Evolutionary conservation across 2,329 filamentous ascomycete species (phyloP), one percentile per base, ranked within the genome.

Genomic region (Botryotinia globosa): DNA sequence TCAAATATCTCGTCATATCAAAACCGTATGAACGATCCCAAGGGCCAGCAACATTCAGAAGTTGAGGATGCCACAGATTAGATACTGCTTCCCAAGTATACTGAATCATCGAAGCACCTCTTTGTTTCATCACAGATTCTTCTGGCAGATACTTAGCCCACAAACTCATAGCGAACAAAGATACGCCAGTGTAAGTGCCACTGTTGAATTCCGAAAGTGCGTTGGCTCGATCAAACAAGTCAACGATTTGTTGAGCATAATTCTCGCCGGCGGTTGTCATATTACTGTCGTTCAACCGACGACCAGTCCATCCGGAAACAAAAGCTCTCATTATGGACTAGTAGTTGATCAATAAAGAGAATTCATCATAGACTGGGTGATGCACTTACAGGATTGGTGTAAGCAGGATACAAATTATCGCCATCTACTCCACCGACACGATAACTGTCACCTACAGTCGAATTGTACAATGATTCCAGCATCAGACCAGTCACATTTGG

Each of bases 21-120:
- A 86, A 90, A 0, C 88, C 88, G 74, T 91, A 91, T 0, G 85
- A 83, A 0, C 89, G 85, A 78, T 91, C 89, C 89, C 89, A 91
- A 0, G 89, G 89, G 0, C 89, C 89, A 3, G 88, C 88, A 65
- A 90, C 84, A 74, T 90, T 91, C 75, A 84, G 86, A 80, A 91
- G 79, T 2, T 85, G 83, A 0, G 88, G 85, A 70, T 90, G 87
- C 82, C 88, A 91, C 1, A 91, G 82, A 63, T 85, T 76, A 0
- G 83, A 82, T 2, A 87, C 82, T 4, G 84, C 82, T 7, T 83
- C 81, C 88, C 87, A 90, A 0, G 85, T 88, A 22, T 84, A 78
- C 7, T 80, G 74, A 29, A 90, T 83, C 84, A 90, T 88, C 7
- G 82, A 80, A 0, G 83, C 81, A 12, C 67, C 67, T 34, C 54